Percentiles rank a stretch among this genome's conserved stretches.
These are phyloP conservation scores for Penicillium palitans DNA, from an alignment of 2,329 filamentous ascomycete genomes.

Conservation along the genomic window DNA sequence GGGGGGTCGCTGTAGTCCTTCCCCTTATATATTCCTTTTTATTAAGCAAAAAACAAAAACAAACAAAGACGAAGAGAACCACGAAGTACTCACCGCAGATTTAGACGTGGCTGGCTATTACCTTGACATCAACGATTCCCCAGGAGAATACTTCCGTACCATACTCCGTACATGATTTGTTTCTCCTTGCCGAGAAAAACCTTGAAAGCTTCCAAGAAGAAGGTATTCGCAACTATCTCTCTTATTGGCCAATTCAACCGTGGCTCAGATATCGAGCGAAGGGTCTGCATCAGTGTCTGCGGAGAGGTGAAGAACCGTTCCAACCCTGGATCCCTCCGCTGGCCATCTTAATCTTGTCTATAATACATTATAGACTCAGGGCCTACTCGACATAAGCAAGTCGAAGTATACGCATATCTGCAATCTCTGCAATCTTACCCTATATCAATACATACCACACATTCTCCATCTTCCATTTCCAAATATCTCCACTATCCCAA, in stretches of 20 bases:
- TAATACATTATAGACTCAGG: too few relatives aligned
- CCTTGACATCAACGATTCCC: not conserved
- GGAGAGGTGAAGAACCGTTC: not conserved
- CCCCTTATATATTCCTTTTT: too few relatives aligned
- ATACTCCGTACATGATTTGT: not conserved
- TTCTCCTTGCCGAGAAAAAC: not conserved
- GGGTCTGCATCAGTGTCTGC: not conserved
- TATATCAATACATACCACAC: not conserved
- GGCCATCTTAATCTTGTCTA: not conserved
- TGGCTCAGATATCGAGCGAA: constrained; percentile 8
- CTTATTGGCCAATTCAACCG: constrained; percentile 4
- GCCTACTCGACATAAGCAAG: not conserved
- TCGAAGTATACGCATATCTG: too few relatives aligned
- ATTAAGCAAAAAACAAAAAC: not conserved
- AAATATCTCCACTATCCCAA: not conserved
- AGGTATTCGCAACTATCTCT: not conserved
- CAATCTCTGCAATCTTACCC: not conserved
- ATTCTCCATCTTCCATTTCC: not conserved
- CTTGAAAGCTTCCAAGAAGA: not conserved
- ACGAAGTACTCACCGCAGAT: not conserved
- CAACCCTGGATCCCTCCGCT: not conserved
- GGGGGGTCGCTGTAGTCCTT: too few relatives aligned
- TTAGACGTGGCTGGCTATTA: not conserved
- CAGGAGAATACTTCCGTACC: constrained; percentile 14
- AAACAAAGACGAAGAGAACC: too few relatives aligned